A percentile compares a stretch with the other conserved stretches of the same genome.
Conservation (phyloP, 345 rosid species). For the Ricinus communis region DNA sequence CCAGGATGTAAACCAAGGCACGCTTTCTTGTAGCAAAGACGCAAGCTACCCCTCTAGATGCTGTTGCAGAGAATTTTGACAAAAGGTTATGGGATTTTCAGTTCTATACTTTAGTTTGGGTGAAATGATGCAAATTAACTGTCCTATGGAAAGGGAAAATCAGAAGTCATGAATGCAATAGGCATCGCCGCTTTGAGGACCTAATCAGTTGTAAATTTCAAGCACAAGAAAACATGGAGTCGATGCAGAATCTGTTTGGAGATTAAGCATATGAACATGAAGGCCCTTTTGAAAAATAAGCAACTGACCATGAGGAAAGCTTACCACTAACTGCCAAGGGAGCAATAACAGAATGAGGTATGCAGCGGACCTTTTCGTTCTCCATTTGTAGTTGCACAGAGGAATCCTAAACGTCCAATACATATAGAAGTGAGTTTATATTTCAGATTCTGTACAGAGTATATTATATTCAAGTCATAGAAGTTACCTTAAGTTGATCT, state of each 20-base stretch:
- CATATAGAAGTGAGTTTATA: neutral
- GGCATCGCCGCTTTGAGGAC: no score
- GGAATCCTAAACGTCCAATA: conserved; percentile 38
- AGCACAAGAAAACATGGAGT: no score
- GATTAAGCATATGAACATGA: neutral
- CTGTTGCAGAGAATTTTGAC: conserved; percentile 33
- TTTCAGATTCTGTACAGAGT: neutral
- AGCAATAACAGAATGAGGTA: conserved; percentile 59
- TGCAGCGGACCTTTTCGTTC: conserved; percentile 61
- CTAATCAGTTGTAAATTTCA: no score
- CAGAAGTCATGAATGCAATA: no score
- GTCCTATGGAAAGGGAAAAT: neutral
- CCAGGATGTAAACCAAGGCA: conserved; percentile 63
- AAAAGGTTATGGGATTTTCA: neutral
- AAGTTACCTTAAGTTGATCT: conserved; percentile 60
- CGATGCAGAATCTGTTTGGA: no score
- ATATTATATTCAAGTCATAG: conserved; percentile 3
- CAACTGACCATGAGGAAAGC: conserved; percentile 12
- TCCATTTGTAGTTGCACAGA: conserved; percentile 52
- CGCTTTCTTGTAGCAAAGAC: conserved; percentile 67
- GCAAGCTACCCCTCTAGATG: conserved; percentile 74
- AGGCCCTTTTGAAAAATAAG: neutral
- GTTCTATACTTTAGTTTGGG: neutral
- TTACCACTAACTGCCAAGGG: conserved; percentile 89
- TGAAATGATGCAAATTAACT: neutral